Base-by-base conservation (phyloP, 805 yeast species). In the Torulaspora quercuum region DNA sequence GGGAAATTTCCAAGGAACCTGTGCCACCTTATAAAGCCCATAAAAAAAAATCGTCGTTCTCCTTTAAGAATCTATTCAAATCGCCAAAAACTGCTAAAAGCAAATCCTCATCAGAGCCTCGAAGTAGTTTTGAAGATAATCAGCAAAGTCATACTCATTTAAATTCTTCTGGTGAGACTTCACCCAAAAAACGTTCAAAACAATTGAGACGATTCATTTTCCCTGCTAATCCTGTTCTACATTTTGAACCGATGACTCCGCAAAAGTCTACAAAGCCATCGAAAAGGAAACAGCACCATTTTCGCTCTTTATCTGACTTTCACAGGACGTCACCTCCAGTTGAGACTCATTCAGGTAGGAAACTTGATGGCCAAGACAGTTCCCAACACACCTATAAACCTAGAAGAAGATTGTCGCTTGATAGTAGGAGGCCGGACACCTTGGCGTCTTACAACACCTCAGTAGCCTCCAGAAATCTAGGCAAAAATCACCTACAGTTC, bases 31-130 rank as follows among this genome's bases (percentile, higher is more conserved):
- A 36, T 16, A 39, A 45, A 31, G 18, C 51, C 16, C 62, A 58
- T 35, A 51, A 50, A 31, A 53, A 55, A 32, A 57, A 59, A 39
- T 41, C 53, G 3, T 49, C 62, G 15, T 52, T 49, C 17, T 57
- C 61, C 2, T 35, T 61, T 15, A 61, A 52, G 32, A 57, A 48
- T 26, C 32, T 61, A 13, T 61, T 61, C 42, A 55, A 46, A 37
- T 53, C 61, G 2, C 61, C 63, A 6, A 58, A 51, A 30, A 25
- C 53, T 3, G 25, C 29, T 5, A 33, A 33, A 27, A 26, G 35
- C 14, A 37, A 25, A 15, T 11, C 21, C 10, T 13, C 39, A 7
- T 15, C 24, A 9, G 30, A 37, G 3, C 21, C 36, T 6, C 30
- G 33, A 15, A 33, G 14, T n/a, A 35, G 42, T 23, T 17, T 25